These are phyloP conservation scores for Monosporozyma unispora DNA, from an alignment of 805 yeast genomes.

Conservation along the genomic window DNA sequence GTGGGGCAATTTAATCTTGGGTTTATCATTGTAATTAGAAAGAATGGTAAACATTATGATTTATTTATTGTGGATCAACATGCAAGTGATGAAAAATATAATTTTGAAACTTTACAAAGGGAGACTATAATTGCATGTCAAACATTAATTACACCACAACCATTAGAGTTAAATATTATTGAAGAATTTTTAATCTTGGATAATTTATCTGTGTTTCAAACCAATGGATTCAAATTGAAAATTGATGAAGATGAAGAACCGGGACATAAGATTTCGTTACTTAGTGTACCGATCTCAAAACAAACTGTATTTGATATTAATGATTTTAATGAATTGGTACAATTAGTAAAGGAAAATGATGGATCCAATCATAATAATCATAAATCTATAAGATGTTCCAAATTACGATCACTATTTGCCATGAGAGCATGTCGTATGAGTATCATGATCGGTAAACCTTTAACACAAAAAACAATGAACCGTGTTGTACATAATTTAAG, in stretches of 20 bases:
- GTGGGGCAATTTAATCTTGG: conserved; percentile 96
- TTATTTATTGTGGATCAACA: conserved; percentile 92
- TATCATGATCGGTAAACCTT: conserved; percentile 83
- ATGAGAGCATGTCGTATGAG: conserved; percentile 92
- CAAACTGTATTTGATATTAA: conserved; percentile 52
- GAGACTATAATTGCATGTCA: conserved; percentile 57
- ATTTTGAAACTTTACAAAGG: conserved; percentile 63
- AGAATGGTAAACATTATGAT: conserved; percentile 33
- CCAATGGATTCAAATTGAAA: conserved; percentile 67
- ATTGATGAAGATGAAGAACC: conserved; percentile 44
- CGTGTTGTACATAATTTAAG: conserved; percentile 61
- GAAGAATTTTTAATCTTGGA: conserved; percentile 71
- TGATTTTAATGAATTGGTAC: conserved; percentile 69
- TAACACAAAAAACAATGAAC: conserved; percentile 52
- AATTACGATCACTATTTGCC: conserved; percentile 77
- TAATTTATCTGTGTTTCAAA: conserved; percentile 44
- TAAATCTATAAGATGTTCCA: conserved; percentile 47
- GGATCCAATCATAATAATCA: conserved; percentile 28
- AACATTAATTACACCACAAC: conserved; percentile 51
- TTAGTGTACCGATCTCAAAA: conserved; percentile 67
- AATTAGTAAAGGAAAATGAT: conserved; percentile 50
- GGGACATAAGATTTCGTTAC: conserved; percentile 47
- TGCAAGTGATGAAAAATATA: conserved; percentile 92
- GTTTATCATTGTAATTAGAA: conserved; percentile 65
- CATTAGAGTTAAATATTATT: conserved; percentile 57